phyloP scores from a whole-genome alignment of 2,329 filamentous ascomycete species.

The Claviceps fusiformis region DNA sequence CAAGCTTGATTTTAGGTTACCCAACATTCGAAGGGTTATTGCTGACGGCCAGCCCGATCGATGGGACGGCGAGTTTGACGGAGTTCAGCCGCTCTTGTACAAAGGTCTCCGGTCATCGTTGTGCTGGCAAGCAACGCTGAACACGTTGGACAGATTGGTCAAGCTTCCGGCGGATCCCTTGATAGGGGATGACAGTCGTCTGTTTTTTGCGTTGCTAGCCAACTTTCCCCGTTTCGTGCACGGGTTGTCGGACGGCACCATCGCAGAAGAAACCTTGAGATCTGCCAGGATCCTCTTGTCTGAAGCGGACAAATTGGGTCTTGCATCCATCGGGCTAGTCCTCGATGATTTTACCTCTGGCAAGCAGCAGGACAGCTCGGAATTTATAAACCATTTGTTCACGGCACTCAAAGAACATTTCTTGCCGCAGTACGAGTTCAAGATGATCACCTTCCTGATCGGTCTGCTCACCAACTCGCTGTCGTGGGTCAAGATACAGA shows the following conservation, averaged over 20 bases:
- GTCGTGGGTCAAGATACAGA: slow-evolving; percentile 83
- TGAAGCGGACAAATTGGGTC: slow-evolving; percentile 60
- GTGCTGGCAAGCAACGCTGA: slow-evolving; percentile 65
- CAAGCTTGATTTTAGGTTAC: slow-evolving; percentile 67
- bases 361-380: slow-evolving; percentile 52
- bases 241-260: slow-evolving; percentile 53
- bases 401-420: slow-evolving; percentile 63
- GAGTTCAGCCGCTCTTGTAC: slow-evolving; percentile 72
- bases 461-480: slow-evolving; percentile 80
- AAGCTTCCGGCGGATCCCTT: slow-evolving; percentile 66
- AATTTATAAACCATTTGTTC: slow-evolving; percentile 65
- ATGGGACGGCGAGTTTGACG: slow-evolving; percentile 84
- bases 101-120: slow-evolving; percentile 82
- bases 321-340: slow-evolving; percentile 51
- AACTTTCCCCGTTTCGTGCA: slow-evolving; percentile 79
- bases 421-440: slow-evolving; percentile 71
- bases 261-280: slow-evolving; percentile 41
- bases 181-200: slow-evolving; percentile 66
- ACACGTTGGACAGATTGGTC: slow-evolving; percentile 65
- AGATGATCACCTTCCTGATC: slow-evolving; percentile 78
- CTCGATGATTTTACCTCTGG: slow-evolving; percentile 57
- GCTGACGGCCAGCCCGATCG: slow-evolving; percentile 66
- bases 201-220: slow-evolving; percentile 80
- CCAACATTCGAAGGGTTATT: slow-evolving; percentile 54
- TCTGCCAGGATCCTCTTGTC: slow-evolving; percentile 57